These are phyloP conservation scores for Pichia californica DNA, from an alignment of 805 yeast genomes.

Conservation along the genomic window DNA sequence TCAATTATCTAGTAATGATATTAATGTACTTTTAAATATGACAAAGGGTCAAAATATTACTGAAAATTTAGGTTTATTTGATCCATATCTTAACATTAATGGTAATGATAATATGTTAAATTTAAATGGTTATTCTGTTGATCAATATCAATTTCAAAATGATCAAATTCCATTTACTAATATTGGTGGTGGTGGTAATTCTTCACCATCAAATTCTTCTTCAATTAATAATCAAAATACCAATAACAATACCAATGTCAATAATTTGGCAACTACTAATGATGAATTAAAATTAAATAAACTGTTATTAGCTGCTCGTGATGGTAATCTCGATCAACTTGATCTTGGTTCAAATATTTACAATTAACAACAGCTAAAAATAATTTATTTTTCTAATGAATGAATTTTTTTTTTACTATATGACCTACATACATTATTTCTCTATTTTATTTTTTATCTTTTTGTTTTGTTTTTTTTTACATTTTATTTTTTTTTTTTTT, in stretches of 20 bases:
- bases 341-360: conserved; percentile 39
- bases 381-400: background rate
- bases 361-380: background rate
- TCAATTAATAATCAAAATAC: background rate
- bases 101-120: conserved; percentile 19
- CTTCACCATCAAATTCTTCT: conserved; percentile 13
- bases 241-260: background rate
- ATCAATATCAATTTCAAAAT: conserved; percentile 19
- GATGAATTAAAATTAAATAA: conserved; percentile 40
- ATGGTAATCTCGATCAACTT: conserved; percentile 47
- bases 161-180: conserved; percentile 24
- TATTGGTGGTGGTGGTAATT: too few relatives aligned
- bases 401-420: background rate
- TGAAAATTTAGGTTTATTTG: conserved; percentile 21
- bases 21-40: conserved; percentile 10
- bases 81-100: conserved; percentile 18
- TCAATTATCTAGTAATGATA: conserved; percentile 8
- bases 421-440: too few relatives aligned
- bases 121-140: conserved; percentile 11
- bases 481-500: too few relatives aligned
- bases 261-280: too few relatives aligned
- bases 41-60: conserved; percentile 16
- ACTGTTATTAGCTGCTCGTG: conserved; percentile 48
- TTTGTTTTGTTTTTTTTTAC: too few relatives aligned
- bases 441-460: too few relatives aligned